Percentiles rank a stretch among this genome's conserved stretches.
Evolutionary conservation across 768 basidiomycete genomes (phyloP).

Genomic region (Favolaschia claudopus): DNA sequence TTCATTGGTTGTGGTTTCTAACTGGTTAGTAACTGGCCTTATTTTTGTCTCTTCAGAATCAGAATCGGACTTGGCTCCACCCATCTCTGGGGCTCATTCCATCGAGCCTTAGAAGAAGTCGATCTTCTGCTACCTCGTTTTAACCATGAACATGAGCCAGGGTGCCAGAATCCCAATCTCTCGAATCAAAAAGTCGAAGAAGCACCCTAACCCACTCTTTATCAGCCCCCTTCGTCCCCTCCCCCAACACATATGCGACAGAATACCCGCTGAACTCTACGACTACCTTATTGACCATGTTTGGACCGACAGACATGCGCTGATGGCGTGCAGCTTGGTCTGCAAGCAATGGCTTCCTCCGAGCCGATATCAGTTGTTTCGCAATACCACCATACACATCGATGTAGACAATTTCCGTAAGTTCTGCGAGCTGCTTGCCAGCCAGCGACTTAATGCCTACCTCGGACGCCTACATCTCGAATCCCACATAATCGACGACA

Average conservation of each 20-base stretch:
- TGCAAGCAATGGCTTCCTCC: conserved; percentile 5
- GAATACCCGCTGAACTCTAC: conserved; percentile 8
- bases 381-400: conserved; percentile 3
- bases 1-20: too few relatives aligned
- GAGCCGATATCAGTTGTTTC: conserved; percentile 12
- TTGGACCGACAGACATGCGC: background rate
- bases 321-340: conserved; percentile 4
- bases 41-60: too few relatives aligned
- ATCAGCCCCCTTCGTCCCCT: background rate
- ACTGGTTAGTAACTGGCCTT: too few relatives aligned
- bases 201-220: background rate
- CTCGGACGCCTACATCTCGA: conserved; percentile 13
- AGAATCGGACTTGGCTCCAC: too few relatives aligned
- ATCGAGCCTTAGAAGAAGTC: too few relatives aligned
- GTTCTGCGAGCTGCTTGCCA: conserved; percentile 6
- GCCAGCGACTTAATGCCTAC: background rate
- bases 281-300: conserved; percentile 13
- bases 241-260: background rate
- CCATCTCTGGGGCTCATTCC: too few relatives aligned
- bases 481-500: conserved; percentile 6
- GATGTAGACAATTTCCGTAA: background rate
- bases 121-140: too few relatives aligned
- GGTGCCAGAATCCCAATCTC: too few relatives aligned
- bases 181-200: background rate
- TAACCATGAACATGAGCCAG: too few relatives aligned